A percentile compares a stretch with the other conserved stretches of the same genome.
phyloP scores from a whole-genome alignment of 2,329 filamentous ascomycete species.

The Fonsecaea monophora region DNA sequence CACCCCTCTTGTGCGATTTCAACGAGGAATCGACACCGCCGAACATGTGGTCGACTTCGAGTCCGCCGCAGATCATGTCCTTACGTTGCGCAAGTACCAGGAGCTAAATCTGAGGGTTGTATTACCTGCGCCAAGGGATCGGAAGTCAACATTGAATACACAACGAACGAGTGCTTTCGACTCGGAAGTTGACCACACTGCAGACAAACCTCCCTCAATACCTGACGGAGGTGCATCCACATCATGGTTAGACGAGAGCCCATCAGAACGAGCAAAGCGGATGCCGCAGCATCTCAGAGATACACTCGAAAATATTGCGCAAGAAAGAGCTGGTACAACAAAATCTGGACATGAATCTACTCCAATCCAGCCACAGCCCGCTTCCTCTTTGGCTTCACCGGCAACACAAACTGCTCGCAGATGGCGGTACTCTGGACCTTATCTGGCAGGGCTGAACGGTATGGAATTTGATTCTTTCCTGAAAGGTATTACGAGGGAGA shows the following conservation, averaged over 20 bases:
- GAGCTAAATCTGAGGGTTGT: conserved; percentile 72
- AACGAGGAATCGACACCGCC: conserved; percentile 76
- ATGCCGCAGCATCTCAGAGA: conserved; percentile 33
- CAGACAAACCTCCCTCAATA: conserved; percentile 18
- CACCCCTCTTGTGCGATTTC: conserved; percentile 75
- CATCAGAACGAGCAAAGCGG: conserved; percentile 31
- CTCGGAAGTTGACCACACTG: conserved; percentile 36
- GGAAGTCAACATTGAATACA: conserved; percentile 11
- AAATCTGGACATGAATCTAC: conserved; percentile 6
- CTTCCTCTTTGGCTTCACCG: neutral
- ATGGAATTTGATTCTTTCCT: conserved; percentile 63
- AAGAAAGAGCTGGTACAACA: conserved; percentile 11
- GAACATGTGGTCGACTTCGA: conserved; percentile 90
- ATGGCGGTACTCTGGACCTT: conserved; percentile 67
- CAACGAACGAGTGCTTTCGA: conserved; percentile 44
- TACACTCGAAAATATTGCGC: conserved; percentile 25
- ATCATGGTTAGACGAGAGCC: conserved; percentile 26
- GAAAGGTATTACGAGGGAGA: conserved; percentile 47
- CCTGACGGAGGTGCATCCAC: conserved; percentile 13
- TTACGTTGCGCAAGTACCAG: conserved; percentile 84
- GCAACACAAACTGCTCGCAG: conserved; percentile 39
- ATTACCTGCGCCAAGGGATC: conserved; percentile 24
- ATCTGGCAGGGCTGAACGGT: conserved; percentile 62
- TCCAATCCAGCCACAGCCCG: conserved; percentile 11
- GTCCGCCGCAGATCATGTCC: conserved; percentile 79